Conservation (phyloP, 2,329 filamentous ascomycete genomes). For the Alternaria brassicae region DNA sequence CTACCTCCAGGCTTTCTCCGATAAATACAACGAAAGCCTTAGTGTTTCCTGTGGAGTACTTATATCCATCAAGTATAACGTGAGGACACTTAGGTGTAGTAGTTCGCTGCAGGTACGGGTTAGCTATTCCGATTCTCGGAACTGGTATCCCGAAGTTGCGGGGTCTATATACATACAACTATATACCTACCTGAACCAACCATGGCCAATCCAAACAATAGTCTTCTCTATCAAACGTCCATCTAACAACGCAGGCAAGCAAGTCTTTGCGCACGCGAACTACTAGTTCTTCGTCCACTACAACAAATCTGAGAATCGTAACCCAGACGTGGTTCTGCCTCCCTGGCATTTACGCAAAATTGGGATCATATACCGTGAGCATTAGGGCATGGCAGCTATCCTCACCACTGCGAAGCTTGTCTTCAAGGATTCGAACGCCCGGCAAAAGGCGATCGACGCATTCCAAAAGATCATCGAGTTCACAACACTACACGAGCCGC, state of each 20-base stretch:
- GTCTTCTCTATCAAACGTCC: not conserved
- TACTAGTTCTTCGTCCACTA: no score
- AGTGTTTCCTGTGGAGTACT: not conserved
- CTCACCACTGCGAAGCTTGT: slow-evolving; percentile 31
- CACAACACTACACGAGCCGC: slow-evolving; percentile 29
- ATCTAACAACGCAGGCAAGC: not conserved
- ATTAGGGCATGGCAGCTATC: slow-evolving; percentile 22
- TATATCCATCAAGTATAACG: accelerated
- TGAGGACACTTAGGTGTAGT: not conserved
- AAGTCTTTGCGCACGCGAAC: no score
- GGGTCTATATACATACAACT: not conserved
- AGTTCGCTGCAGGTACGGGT: slow-evolving; percentile 3
- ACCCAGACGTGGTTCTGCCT: no score
- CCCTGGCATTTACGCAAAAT: no score
- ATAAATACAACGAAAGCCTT: not conserved
- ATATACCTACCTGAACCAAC: not conserved
- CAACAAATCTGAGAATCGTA: no score
- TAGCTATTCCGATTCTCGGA: slow-evolving; percentile 21
- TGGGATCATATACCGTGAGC: no score
- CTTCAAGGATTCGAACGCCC: slow-evolving; percentile 22
- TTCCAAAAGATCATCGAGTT: slow-evolving; percentile 37
- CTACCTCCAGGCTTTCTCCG: accelerated
- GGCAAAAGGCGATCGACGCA: slow-evolving; percentile 23
- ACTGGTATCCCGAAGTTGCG: slow-evolving; percentile 18
- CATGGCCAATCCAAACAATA: not conserved